A percentile compares a stretch with the other conserved stretches of the same genome.
Conservation (phyloP, 1,284 basidiomycete genomes). For the Termitomyces sp. region DNA sequence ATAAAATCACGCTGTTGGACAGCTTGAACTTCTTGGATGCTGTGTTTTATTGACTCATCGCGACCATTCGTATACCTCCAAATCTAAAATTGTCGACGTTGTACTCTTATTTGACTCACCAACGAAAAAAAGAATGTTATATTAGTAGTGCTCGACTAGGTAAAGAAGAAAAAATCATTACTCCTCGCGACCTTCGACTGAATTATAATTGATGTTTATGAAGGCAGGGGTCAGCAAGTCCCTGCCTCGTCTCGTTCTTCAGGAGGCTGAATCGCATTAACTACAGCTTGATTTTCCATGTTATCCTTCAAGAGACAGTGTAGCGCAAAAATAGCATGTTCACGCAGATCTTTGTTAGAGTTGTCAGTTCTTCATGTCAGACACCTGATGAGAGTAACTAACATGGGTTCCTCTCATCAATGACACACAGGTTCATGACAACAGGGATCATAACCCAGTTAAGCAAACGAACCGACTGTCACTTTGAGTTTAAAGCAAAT, state of each 20-base stretch:
- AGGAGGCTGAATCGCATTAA: constrained; percentile 66
- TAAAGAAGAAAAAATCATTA: not conserved
- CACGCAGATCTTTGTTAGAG: constrained; percentile 65
- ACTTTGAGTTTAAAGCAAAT: constrained; percentile 7
- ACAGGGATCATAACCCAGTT: constrained; percentile 47
- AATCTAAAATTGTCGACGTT: not conserved
- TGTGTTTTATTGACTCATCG: not conserved
- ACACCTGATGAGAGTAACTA: constrained; percentile 19
- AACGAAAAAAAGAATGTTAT: not conserved
- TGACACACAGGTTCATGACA: constrained; percentile 80
- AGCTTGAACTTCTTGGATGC: not conserved
- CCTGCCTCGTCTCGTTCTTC: constrained; percentile 54
- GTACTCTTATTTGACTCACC: not conserved
- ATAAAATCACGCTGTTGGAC: constrained; percentile 2
- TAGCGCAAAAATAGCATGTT: constrained; percentile 83
- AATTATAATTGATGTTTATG: not conserved
- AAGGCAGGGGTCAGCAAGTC: constrained; percentile 21
- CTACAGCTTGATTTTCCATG: constrained; percentile 71
- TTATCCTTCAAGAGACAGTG: constrained; percentile 76
- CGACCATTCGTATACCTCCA: not conserved
- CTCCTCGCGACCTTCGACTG: not conserved
- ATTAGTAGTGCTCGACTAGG: not conserved
- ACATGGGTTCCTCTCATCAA: constrained; percentile 91
- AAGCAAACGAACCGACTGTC: constrained; percentile 8
- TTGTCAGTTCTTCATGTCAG: constrained; percentile 8